Percentiles rank a stretch among this genome's conserved stretches.
Conservation (phyloP, 2,329 filamentous ascomycete genomes). For the Falciphora oryzae region DNA sequence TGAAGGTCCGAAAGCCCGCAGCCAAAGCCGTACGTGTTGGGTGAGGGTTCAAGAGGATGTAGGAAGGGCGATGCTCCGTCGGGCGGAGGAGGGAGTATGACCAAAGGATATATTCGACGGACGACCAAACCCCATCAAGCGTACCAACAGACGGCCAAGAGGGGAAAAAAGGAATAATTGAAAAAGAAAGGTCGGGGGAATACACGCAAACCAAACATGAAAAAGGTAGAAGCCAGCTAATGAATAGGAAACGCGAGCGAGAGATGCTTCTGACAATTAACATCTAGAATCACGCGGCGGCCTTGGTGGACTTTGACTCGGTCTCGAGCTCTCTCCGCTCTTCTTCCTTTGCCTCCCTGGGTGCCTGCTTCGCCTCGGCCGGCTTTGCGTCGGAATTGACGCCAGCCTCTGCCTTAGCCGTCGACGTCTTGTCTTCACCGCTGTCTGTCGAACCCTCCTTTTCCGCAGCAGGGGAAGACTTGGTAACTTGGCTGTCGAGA, state of each 20-base stretch:
- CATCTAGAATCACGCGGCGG: neutral
- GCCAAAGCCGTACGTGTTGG: neutral
- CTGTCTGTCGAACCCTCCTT: constrained; percentile 3
- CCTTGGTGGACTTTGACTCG: neutral
- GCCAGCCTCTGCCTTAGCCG: neutral
- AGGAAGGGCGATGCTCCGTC: neutral
- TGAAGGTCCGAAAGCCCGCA: neutral
- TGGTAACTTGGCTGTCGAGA: constrained; percentile 75
- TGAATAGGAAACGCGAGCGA: neutral
- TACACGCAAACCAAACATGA: neutral
- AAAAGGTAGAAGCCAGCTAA: neutral
- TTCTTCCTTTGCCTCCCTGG: neutral
- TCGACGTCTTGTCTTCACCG: neutral
- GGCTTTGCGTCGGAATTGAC: neutral
- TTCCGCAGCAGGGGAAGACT: constrained; percentile 36
- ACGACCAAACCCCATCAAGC: neutral
- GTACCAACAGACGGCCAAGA: neutral
- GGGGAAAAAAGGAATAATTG: neutral
- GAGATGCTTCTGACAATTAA: neutral
- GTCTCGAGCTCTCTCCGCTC: neutral
- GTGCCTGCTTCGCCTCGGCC: neutral
- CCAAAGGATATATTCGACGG: neutral
- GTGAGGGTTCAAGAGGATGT: neutral
- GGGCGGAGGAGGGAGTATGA: neutral
- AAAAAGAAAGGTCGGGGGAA: neutral